Conservation (phyloP, 148 eudicot species). For the Nepenthes mirabilis region DNA sequence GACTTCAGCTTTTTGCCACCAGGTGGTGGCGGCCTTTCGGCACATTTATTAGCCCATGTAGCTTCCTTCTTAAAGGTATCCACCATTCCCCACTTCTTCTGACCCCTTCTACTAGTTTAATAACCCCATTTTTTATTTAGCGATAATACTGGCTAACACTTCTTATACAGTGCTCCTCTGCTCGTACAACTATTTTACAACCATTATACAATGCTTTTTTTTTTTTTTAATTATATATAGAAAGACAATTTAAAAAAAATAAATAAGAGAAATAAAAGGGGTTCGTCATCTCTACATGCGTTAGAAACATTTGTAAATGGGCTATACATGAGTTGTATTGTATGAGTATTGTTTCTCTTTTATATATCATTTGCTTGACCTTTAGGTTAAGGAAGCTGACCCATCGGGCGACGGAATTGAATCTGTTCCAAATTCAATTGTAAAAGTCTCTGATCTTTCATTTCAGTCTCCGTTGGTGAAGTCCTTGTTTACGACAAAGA, state of each 20-base stretch:
- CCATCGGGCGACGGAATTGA: constrained; percentile 83
- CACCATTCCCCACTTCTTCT: background rate
- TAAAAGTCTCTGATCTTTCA: too few species aligned
- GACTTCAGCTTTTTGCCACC: constrained; percentile 91
- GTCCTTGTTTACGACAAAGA: too few species aligned
- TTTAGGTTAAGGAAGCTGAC: constrained; percentile 68
- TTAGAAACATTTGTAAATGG: too few species aligned
- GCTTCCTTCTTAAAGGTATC: constrained; percentile 79
- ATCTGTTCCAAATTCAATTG: constrained; percentile 66
- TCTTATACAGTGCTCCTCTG: too few species aligned
- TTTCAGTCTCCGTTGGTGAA: too few species aligned
- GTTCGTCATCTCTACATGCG: too few species aligned
- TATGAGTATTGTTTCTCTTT: background rate
- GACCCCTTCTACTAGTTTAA: background rate
- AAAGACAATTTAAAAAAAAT: too few species aligned
- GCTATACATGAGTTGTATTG: too few species aligned
- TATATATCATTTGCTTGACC: background rate
- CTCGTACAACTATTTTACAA: too few species aligned
- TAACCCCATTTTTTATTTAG: background rate
- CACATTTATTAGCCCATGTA: constrained; percentile 75
- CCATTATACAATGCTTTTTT: too few species aligned
- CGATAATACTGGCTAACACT: background rate
- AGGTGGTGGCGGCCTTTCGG: constrained; percentile 74
- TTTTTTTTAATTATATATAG: too few species aligned
- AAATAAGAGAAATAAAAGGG: too few species aligned